Evolutionary conservation across 768 basidiomycete genomes (phyloP), one percentile per base, ranked within the genome.

Genomic region (Leucocoprinus birnbaumii): DNA sequence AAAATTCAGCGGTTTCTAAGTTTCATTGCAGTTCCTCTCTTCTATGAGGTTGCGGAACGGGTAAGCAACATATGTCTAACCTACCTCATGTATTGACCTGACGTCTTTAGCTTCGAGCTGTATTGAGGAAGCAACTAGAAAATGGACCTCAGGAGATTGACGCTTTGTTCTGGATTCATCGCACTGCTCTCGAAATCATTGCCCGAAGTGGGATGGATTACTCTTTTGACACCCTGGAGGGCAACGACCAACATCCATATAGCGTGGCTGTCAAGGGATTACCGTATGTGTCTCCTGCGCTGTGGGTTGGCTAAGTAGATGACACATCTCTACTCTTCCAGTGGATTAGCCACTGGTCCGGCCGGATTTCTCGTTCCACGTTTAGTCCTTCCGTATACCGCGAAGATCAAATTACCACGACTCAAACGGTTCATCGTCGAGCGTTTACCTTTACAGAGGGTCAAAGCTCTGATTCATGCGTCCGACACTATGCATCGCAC

Each of bases 101-200:
- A 3, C 22, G 13, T 9, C 10, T 13, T 47, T 1, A 73, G 71
- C 61, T 73, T 45, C 63, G 61, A 22, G 57, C 56, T n/a, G 52
- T 58, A 3, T 42, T 71, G 2, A 52, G 50, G 34, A 43, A 43
- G 24, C 62, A 63, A 54, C 59, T 68, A 8, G 51, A 55, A 9
- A 56, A 61, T 3, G 68, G 68, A 11, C 62, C 67, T 11, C 55
- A 64, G 51, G 68, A 71, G 70, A 58, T 76, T 38, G 72, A 76
- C 49, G 35, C 71, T 8, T 45, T 65, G 10, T 51, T 62, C 11
- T 76, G 74, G 73, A 68, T 69, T 62, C 60, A 73, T 18, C 70
- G 79, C 8, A 68, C 72, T 18, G 77, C 79, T 18, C 67, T 80
- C 10, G 79, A 82, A 56, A 64, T 80, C 41, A 72, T 82, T 41